Conservation (phyloP, 164 flowering plant species). For the Tetrastigma voinierianum region DNA sequence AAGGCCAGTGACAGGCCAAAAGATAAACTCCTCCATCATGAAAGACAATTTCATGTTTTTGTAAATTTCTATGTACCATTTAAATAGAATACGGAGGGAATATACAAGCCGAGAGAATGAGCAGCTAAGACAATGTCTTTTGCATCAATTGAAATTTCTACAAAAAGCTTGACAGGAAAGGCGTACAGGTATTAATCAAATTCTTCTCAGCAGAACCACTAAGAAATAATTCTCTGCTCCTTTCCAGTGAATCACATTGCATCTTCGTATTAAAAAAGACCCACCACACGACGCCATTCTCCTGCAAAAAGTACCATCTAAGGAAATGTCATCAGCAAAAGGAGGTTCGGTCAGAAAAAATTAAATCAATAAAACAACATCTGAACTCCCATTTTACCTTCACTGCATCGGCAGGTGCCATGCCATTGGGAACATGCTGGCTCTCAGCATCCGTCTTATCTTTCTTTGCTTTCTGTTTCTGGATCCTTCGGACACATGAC, state of each 20-base stretch:
- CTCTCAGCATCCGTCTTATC: slow-evolving; percentile 33
- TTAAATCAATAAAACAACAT: background rate
- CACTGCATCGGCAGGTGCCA: slow-evolving; percentile 18
- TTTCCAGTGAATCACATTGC: slow-evolving; percentile 73
- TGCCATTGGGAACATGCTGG: slow-evolving; percentile 26
- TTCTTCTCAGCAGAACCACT: slow-evolving; percentile 51
- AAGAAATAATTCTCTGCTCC: slow-evolving; percentile 82
- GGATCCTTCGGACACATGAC: slow-evolving; percentile 70
- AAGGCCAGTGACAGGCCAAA: too few relatives aligned
- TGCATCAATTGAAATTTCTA: slow-evolving; percentile 75
- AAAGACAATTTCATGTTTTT: too few relatives aligned
- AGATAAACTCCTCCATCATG: too few relatives aligned
- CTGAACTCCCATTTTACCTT: slow-evolving; percentile 38
- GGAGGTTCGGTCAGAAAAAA: too few relatives aligned
- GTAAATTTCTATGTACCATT: too few relatives aligned
- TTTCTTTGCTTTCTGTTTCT: slow-evolving; percentile 64
- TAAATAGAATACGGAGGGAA: too few relatives aligned
- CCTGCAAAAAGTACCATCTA: slow-evolving; percentile 45
- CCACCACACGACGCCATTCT: slow-evolving; percentile 70
- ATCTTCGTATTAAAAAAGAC: slow-evolving; percentile 87
- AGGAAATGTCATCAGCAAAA: background rate
- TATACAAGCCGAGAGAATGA: background rate
- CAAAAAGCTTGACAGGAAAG: slow-evolving; percentile 84
- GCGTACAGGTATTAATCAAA: slow-evolving; percentile 77
- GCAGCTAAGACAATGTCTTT: slow-evolving; percentile 47